phyloP scores from a whole-genome alignment of 208 protist genomes.

The Crithidia acanthocephali region DNA sequence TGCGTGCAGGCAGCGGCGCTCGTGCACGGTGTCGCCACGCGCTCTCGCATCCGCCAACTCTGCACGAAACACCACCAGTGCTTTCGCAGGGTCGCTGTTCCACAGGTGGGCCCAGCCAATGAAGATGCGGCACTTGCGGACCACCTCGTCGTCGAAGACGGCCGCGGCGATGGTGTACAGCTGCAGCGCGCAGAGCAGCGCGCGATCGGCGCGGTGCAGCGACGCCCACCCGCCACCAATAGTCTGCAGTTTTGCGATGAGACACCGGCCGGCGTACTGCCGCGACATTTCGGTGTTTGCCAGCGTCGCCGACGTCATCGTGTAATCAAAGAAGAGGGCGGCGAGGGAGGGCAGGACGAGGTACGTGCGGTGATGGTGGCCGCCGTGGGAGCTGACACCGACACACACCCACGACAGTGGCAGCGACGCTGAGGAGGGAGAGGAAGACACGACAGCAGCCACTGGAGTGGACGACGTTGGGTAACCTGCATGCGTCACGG shows the following conservation, averaged over 20 bases:
- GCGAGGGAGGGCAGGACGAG: constrained; percentile 44
- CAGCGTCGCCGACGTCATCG: constrained; percentile 42
- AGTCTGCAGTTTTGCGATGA: constrained; percentile 68
- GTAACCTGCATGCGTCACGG: not conserved
- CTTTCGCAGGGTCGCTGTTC: constrained; percentile 44
- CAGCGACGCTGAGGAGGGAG: not conserved
- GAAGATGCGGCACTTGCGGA: constrained; percentile 68
- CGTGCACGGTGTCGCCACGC: constrained; percentile 45
- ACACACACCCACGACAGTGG: constrained; percentile 14
- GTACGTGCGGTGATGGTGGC: constrained; percentile 19
- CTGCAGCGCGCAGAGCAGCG: constrained; percentile 56
- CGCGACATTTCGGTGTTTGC: constrained; percentile 49
- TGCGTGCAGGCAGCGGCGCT: constrained; percentile 64
- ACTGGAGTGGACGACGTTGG: too few relatives aligned
- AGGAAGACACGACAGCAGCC: not conserved
- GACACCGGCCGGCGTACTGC: constrained; percentile 48
- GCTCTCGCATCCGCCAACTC: constrained; percentile 37
- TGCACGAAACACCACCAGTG: constrained; percentile 45
- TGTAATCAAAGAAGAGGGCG: constrained; percentile 40
- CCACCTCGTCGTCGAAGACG: constrained; percentile 48
- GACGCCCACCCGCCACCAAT: constrained; percentile 83
- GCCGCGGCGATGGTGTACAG: constrained; percentile 44
- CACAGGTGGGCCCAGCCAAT: constrained; percentile 77
- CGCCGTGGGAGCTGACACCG: not conserved
- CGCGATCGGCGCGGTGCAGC: constrained; percentile 58